These are phyloP conservation scores for Eucalyptus polyanthemos DNA, from an alignment of 345 rosid species.

Conservation along the genomic window DNA sequence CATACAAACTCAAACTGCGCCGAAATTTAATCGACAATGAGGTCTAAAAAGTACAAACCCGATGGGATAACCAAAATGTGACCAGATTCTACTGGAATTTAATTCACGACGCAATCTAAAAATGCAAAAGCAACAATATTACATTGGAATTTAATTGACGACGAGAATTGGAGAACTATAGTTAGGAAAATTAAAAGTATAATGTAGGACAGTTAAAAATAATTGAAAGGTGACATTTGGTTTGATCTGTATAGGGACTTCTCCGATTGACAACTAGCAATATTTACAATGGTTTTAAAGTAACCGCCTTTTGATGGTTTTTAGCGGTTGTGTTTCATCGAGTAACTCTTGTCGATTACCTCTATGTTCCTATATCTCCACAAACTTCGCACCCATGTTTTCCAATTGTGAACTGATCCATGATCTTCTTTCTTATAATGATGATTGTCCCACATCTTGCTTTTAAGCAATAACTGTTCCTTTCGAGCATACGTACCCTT, in stretches of 20 bases:
- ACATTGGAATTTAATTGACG: background rate
- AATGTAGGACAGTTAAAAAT: background rate
- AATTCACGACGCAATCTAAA: too few relatives aligned
- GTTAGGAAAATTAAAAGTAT: too few relatives aligned
- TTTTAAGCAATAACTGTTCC: too few relatives aligned
- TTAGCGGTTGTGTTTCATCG: accelerated
- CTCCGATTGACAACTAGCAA: background rate
- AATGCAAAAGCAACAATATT: too few relatives aligned
- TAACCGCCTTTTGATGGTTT: background rate
- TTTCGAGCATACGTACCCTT: accelerated
- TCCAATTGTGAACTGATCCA: background rate
- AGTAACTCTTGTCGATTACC: too few relatives aligned
- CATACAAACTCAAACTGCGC: background rate
- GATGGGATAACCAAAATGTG: too few relatives aligned
- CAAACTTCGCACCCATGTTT: too few relatives aligned
- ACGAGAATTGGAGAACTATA: background rate
- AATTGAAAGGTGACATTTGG: background rate
- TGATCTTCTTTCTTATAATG: background rate
- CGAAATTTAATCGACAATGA: accelerated
- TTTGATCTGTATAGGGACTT: background rate
- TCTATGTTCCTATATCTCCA: too few relatives aligned
- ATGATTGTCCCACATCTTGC: too few relatives aligned
- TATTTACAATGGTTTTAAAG: background rate
- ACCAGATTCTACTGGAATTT: too few relatives aligned
- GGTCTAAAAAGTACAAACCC: too few relatives aligned